phyloP scores from a whole-genome alignment of 2,329 filamentous ascomycete species.

The Bipolaris zeicola region DNA sequence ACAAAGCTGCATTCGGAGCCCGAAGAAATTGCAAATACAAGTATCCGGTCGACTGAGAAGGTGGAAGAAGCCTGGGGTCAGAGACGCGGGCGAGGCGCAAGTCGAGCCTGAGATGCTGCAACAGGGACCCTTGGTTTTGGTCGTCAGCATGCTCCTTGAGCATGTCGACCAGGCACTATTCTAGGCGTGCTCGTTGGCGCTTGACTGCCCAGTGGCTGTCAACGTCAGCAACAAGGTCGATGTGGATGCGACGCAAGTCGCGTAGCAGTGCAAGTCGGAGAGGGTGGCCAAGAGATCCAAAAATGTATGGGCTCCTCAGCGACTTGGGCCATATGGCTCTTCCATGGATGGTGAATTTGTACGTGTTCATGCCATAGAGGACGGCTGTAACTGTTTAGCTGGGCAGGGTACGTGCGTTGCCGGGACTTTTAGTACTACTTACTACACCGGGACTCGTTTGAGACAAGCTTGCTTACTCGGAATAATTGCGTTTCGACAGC shows the following conservation, averaged over 20 bases:
- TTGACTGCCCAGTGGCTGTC: slow-evolving; percentile 16
- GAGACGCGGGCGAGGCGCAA: background rate
- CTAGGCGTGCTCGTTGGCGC: slow-evolving; percentile 25
- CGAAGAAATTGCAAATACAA: background rate
- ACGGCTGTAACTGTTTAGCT: slow-evolving; percentile 17
- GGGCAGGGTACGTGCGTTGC: background rate
- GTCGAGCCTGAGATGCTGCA: slow-evolving; percentile 17
- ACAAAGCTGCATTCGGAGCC: slow-evolving; percentile 17
- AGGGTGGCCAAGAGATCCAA: slow-evolving; percentile 20
- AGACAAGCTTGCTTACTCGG: slow-evolving; percentile 22
- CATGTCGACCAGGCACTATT: slow-evolving; percentile 28
- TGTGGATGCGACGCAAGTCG: slow-evolving; percentile 24
- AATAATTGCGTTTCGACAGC: slow-evolving; percentile 17
- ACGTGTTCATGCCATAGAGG: slow-evolving; percentile 30
- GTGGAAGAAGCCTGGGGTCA: background rate
- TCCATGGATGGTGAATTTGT: slow-evolving; percentile 21
- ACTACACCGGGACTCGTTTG: slow-evolving; percentile 23
- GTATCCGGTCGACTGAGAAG: background rate
- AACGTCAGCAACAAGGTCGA: slow-evolving; percentile 10
- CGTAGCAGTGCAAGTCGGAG: slow-evolving; percentile 22
- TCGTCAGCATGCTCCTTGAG: slow-evolving; percentile 29
- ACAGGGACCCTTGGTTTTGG: slow-evolving; percentile 20
- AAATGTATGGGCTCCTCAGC: slow-evolving; percentile 22
- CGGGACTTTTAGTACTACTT: background rate
- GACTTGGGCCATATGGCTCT: slow-evolving; percentile 11